Percentiles rank a stretch among this genome's conserved stretches.
phyloP scores from a whole-genome alignment of 495 filamentous ascomycete species.

The Aspergillus steynii region DNA sequence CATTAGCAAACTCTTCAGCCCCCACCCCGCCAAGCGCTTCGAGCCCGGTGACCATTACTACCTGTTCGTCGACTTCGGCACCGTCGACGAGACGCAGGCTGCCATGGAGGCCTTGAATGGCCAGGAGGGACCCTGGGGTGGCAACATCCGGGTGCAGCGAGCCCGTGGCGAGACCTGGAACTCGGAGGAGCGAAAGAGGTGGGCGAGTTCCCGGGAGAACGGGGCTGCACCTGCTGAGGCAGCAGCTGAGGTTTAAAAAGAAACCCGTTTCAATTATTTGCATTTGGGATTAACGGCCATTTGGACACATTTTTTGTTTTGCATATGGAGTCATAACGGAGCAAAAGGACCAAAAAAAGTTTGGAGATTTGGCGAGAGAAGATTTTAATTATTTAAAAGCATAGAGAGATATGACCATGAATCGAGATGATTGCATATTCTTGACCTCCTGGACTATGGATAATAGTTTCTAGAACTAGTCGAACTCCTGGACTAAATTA shows the following conservation, averaged over 20 bases:
- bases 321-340: conserved; percentile 5
- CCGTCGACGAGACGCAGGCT: conserved; percentile 55
- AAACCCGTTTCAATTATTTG: not conserved
- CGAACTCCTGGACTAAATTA: too few species aligned
- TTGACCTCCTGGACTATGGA: not conserved
- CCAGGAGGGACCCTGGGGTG: conserved; percentile 47
- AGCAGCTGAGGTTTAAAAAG: conserved; percentile 15
- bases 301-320: not conserved
- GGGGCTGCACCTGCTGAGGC: conserved; percentile 15
- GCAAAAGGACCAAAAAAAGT: conserved; percentile 8
- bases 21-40: conserved; percentile 52
- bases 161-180: conserved; percentile 39
- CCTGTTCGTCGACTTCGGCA: conserved; percentile 65
- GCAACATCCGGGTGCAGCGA: conserved; percentile 42
- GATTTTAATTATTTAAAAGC: not conserved
- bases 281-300: not conserved
- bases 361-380: not conserved
- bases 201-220: conserved; percentile 16
- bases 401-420: not conserved
- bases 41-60: conserved; percentile 63
- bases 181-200: conserved; percentile 27
- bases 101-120: conserved; percentile 43
- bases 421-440: too few species aligned
- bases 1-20: conserved; percentile 64
- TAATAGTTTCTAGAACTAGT: not conserved